These are phyloP conservation scores for Recurvomyces mirabilis DNA, from an alignment of 495 filamentous ascomycete genomes.

Conservation along the genomic window DNA sequence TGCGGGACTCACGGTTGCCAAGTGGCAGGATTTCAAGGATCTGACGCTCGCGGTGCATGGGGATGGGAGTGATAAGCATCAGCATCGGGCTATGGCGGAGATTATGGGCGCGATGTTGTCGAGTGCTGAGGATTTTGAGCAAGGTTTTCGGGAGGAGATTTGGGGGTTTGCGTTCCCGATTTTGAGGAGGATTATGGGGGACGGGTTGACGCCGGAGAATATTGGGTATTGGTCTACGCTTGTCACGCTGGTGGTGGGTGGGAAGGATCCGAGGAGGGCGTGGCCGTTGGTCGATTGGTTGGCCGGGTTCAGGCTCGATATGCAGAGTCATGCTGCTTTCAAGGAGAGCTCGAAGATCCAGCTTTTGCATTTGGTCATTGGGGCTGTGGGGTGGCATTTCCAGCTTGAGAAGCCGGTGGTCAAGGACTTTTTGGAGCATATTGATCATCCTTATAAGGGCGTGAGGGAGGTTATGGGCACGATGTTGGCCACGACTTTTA, in stretches of 20 bases:
- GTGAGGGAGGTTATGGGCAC: slow-evolving; percentile 91
- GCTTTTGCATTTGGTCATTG: slow-evolving; percentile 76
- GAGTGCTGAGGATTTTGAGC: slow-evolving; percentile 58
- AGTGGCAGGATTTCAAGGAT: slow-evolving; percentile 79
- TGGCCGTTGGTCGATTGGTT: slow-evolving; percentile 82
- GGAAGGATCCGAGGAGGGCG: slow-evolving; percentile 74
- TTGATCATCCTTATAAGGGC: slow-evolving; percentile 96
- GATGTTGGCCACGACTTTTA: slow-evolving; percentile 74
- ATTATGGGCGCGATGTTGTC: slow-evolving; percentile 77
- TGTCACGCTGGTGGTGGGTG: slow-evolving; percentile 71
- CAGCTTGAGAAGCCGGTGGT: slow-evolving; percentile 79
- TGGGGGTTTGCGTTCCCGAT: slow-evolving; percentile 90
- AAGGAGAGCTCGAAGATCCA: slow-evolving; percentile 97
- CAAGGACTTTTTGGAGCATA: slow-evolving; percentile 75
- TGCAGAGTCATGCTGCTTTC: slow-evolving; percentile 93
- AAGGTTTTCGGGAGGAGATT: slow-evolving; percentile 56
- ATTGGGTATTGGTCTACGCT: slow-evolving; percentile 87
- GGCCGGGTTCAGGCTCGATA: slow-evolving; percentile 76
- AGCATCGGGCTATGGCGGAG: slow-evolving; percentile 90
- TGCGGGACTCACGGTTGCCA: slow-evolving; percentile 58
- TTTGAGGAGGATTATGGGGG: slow-evolving; percentile 70
- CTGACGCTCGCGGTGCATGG: slow-evolving; percentile 63
- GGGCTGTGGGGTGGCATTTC: slow-evolving; percentile 92
- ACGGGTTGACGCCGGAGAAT: slow-evolving; percentile 90
- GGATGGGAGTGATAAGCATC: slow-evolving; percentile 94